Conservation (phyloP, 306 rosid genomes). For the Gleditsia sinensis region DNA sequence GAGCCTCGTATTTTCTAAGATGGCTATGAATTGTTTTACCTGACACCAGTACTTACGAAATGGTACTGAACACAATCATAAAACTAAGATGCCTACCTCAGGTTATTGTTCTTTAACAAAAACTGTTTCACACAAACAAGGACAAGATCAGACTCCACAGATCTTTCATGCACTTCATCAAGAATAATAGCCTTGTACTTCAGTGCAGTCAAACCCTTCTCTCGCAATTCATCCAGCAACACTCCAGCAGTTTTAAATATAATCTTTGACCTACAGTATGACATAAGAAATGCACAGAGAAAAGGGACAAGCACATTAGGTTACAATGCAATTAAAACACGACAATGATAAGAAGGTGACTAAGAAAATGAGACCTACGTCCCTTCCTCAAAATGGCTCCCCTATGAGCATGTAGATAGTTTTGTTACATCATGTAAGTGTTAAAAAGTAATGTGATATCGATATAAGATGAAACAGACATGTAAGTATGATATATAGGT, state of each 20-base stretch:
- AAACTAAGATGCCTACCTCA: constrained; percentile 60
- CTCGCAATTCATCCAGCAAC: constrained; percentile 84
- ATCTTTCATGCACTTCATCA: constrained; percentile 97
- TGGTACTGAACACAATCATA: neutral
- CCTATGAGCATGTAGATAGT: constrained; percentile 7
- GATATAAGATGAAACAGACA: neutral
- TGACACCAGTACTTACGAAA: neutral
- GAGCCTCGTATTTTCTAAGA: neutral
- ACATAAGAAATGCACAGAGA: constrained; percentile 18
- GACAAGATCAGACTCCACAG: constrained; percentile 90
- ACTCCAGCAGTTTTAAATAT: constrained; percentile 93
- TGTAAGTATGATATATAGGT: constrained; percentile 5
- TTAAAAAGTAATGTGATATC: neutral
- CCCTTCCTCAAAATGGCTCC: constrained; percentile 9
- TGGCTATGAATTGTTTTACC: neutral
- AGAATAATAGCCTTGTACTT: constrained; percentile 86
- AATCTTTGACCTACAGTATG: constrained; percentile 62
- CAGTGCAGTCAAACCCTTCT: constrained; percentile 70
- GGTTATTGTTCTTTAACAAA: constrained; percentile 66
- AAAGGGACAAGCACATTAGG: neutral
- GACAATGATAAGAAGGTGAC: constrained; percentile 3
- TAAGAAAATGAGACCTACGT: neutral
- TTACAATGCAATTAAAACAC: neutral
- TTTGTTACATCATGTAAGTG: neutral
- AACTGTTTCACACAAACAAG: constrained; percentile 88